Base-by-base conservation (phyloP, 2,329 filamentous ascomycete species). In the Penicillium concentricum region DNA sequence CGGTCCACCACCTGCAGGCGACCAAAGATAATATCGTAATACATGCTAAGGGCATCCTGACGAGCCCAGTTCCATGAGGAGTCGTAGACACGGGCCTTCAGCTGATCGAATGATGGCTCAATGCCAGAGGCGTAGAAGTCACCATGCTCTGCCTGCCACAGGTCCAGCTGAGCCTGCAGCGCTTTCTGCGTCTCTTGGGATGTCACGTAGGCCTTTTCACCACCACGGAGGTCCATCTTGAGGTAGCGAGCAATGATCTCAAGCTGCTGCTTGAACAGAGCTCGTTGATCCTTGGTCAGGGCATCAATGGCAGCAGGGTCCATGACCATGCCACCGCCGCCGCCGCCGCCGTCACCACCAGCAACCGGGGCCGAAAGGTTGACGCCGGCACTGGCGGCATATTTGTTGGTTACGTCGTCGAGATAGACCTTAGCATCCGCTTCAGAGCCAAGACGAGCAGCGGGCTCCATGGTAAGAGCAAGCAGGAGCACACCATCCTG, bases 11-110 rank as follows among this genome's bases (percentile, higher is more conserved):
- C 91, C 80, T 94, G 87, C 52, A 99, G 86, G 59, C 94, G 87
- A 57, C 94, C 94, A 69, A 99, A 99, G 71, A 99, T 97, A 71
- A 99, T 95, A 71, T 99, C 94, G 78, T 92, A 99, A 81, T 94
- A 99, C 93, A 99, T 99, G 80, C 84, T 94, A 52, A 99, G 85
- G 28, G 93, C 94, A 75, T 99, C 94, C 74, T 99, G 94, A 51
- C 94, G 89, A 60, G 92, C 94, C 94, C 94, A 99, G 76, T 99
- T 99, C 94, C 94, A 99, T 0, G 92, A 95, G 0, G 94, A 97
- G 75, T 99, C 94, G 78, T 99, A 99, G 10, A 94, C 87, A 72
- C 94, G 89, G 32, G 94, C 94, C 77, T 99, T 99, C 61, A 97
- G 85, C 5, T 91, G 81, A 71, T 90, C 95, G 78, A 99, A 99